phyloP scores from a whole-genome alignment of 2,329 filamentous ascomycete species.

The Pezicula carpinea region DNA sequence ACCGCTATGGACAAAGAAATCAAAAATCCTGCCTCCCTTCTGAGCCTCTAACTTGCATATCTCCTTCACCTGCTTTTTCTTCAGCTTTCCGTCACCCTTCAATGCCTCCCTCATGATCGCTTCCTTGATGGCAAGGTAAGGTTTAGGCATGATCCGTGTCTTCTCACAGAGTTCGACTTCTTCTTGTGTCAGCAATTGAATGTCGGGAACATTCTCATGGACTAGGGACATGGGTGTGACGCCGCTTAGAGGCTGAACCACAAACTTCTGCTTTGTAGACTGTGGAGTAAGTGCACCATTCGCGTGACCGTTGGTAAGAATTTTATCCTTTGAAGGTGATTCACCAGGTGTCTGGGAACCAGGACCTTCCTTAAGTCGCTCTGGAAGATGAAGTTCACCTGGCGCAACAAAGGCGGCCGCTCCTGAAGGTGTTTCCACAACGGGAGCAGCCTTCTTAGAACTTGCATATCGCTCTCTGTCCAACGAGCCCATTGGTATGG shows the following conservation, averaged over 20 bases:
- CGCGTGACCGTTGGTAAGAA: conserved; percentile 47
- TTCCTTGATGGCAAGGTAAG: conserved; percentile 93
- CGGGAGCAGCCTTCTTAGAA: conserved; percentile 57
- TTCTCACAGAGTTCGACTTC: conserved; percentile 83
- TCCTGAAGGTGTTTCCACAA: conserved; percentile 67
- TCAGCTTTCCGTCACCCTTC: conserved; percentile 80
- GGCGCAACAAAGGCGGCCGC: conserved; percentile 74
- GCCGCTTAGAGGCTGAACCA: conserved; percentile 41
- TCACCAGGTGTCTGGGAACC: conserved; percentile 5
- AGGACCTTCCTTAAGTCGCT: conserved; percentile 30
- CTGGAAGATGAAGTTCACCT: conserved; percentile 58
- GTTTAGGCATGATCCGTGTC: conserved; percentile 84
- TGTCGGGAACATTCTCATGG: conserved; percentile 63
- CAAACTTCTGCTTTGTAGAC: conserved; percentile 44
- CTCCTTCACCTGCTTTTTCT: conserved; percentile 90
- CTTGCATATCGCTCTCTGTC: conserved; percentile 75
- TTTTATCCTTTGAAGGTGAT: conserved; percentile 28
- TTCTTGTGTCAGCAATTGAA: conserved; percentile 79
- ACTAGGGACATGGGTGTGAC: conserved; percentile 38
- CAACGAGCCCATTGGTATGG: conserved; percentile 72
- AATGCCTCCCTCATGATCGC: conserved; percentile 85
- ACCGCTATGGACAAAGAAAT: conserved; percentile 89
- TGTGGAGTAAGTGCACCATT: conserved; percentile 32
- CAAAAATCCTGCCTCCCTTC: conserved; percentile 83
- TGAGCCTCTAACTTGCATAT: conserved; percentile 79